Percentiles rank a stretch among this genome's conserved stretches.
These are phyloP conservation scores for Dorcoceras hygrometricum DNA, from an alignment of 257 asterid genomes.

Conservation along the genomic window DNA sequence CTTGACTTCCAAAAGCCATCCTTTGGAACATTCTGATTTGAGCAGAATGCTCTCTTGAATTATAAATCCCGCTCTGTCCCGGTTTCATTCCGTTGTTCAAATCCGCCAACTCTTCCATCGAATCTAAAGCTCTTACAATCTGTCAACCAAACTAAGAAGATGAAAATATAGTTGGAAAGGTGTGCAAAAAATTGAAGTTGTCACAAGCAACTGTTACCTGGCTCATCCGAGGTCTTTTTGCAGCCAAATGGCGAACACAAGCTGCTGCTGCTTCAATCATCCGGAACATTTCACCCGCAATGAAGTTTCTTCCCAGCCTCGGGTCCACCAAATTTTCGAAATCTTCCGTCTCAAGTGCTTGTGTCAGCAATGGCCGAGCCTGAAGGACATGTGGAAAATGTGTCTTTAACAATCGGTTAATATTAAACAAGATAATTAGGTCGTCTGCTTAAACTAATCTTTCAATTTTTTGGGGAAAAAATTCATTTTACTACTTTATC, in stretches of 20 bases:
- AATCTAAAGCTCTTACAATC: conserved; percentile 81
- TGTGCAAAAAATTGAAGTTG: not conserved
- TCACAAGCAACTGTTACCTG: conserved; percentile 37
- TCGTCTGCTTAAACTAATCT: not conserved
- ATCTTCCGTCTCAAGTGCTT: conserved; percentile 67
- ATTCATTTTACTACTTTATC: not conserved
- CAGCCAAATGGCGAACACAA: conserved; percentile 73
- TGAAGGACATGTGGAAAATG: conserved; percentile 25
- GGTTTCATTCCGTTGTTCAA: conserved; percentile 81
- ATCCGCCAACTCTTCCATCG: conserved; percentile 68
- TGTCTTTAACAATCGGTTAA: conserved; percentile 13
- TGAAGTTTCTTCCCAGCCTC: conserved; percentile 45
- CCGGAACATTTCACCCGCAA: conserved; percentile 67
- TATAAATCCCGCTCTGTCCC: conserved; percentile 74
- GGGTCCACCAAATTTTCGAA: conserved; percentile 58
- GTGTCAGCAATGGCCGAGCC: conserved; percentile 78
- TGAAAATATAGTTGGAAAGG: not conserved
- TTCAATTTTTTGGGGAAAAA: too few relatives aligned
- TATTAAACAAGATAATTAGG: not conserved
- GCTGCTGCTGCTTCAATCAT: conserved; percentile 94
- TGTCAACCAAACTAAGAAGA: conserved; percentile 25
- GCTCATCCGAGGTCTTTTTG: conserved; percentile 80
- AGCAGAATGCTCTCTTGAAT: conserved; percentile 78
- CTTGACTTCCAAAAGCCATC: conserved; percentile 93
- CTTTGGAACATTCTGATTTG: conserved; percentile 83